Evolutionary conservation across 2,329 filamentous ascomycete genomes (phyloP), one percentile per base, ranked within the genome.

Genomic region (Cytospora piceae): DNA sequence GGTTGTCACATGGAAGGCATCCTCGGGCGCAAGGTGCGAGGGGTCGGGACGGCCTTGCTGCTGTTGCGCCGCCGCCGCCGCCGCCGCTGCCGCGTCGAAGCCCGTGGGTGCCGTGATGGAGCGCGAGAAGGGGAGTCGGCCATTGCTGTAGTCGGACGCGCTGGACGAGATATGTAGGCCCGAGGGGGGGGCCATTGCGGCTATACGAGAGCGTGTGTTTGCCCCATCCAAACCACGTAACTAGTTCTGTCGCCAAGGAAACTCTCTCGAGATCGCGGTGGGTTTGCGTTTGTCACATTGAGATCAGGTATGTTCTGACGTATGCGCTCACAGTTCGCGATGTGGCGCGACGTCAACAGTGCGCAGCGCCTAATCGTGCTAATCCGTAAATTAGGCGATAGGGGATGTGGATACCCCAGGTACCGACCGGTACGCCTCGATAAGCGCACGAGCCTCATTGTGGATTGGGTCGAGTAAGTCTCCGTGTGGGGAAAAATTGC

Each of bases 1-100:
- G 2, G 88, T 87, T 20, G 83, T 76, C 17, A 84, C 79, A 72
- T 87, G 84, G 77, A 92, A 92, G 63, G 92, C 93, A 85, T 96
- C 93, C 79, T 94, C 90, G 20, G 93, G 93, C 4, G 92, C 90
- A 52, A 96, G 87, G 69, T 88, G 89, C 59, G 85, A 89, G 34
- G 89, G 88, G 71, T 89, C 86, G 61, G 82, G 76, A 55, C 82
- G 81, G 34, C 77, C 74, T 27, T 74, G 74, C 29, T 57, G 53
- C 39, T 56, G 62, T n/a, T 49, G 37, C 37, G 46, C 7, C 32
- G 54, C 8, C 34, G 60, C 4, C 54, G 34, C 5, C 37, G 46
- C 7, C 32, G 54, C 8, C 34, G 60, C 4, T 55, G 34, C 5
- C 32, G 61, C 39, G 11, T 61, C 70, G 61, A 74, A 70, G 46